A percentile compares a stretch with the other conserved stretches of the same genome.
These are phyloP conservation scores for Plicaturopsis crispa DNA, from an alignment of 768 basidiomycete genomes.

Conservation along the genomic window DNA sequence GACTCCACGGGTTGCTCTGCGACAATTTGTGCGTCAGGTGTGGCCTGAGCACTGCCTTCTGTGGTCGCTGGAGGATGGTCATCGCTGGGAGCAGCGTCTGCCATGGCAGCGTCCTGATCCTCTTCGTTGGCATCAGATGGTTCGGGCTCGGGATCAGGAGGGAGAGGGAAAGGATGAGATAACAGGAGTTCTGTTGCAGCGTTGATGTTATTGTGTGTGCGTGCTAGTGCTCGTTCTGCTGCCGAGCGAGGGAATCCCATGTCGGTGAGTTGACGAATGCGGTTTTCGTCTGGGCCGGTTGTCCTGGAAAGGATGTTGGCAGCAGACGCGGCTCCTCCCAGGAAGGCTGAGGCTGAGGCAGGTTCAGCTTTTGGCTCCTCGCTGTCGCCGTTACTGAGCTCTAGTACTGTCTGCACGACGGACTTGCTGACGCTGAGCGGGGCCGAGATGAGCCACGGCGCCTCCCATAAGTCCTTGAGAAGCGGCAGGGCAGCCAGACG, in stretches of 20 bases:
- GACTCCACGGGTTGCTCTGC: neutral
- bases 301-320: conserved; percentile 24
- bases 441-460: conserved; percentile 71
- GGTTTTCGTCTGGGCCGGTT: conserved; percentile 63
- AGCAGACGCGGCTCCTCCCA: conserved; percentile 18
- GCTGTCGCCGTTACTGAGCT: conserved; percentile 74
- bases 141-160: conserved; percentile 54
- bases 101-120: conserved; percentile 4
- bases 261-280: conserved; percentile 79
- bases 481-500: conserved; percentile 66
- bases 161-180: conserved; percentile 71
- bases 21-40: conserved; percentile 3
- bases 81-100: conserved; percentile 7
- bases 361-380: conserved; percentile 60
- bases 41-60: conserved; percentile 4
- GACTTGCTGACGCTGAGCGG: conserved; percentile 71
- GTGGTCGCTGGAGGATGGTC: conserved; percentile 3
- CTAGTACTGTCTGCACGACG: conserved; percentile 70
- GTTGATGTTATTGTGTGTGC: conserved; percentile 82
- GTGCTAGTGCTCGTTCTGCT: conserved; percentile 74
- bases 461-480: conserved; percentile 67
- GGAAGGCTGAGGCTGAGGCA: conserved; percentile 23
- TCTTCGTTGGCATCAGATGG: conserved; percentile 16
- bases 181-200: conserved; percentile 86
- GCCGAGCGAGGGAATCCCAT: conserved; percentile 97